Base-by-base conservation (phyloP, 106 monocot species). In the Allium sativum region DNA sequence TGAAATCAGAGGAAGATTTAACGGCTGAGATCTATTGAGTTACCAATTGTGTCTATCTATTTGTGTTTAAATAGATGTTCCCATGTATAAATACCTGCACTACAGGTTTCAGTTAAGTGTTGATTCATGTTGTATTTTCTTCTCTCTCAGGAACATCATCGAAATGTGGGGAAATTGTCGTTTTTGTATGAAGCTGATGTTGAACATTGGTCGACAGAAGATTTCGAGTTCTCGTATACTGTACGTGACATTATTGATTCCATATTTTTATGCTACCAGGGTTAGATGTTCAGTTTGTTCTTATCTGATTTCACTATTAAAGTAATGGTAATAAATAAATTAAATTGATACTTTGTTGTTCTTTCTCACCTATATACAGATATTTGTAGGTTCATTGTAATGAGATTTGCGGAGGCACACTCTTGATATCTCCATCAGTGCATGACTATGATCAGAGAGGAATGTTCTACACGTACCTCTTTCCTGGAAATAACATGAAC, bases 121-220 rank as follows among this genome's bases (percentile, higher is more conserved):
- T 31, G 5, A 31, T 31, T 31, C 31, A 31, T 31, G 31, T 31
- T 31, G 31, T 31, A 31, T 31, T 31, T 31, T 31, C 1, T 2
- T 31, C 31, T 31, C 31, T 68, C 74, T 21, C 68, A 94, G 95
- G 95, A 90, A 77, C 77, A 65, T 66, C 47, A 52, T 64, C 81
- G 90, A 21, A 69, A 73, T 50, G 70, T 44, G 0, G 90, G 79
- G 52, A 82, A 63, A 21, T 60, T 96, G 69, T 53, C 51, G 56
- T 90, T 87, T 72, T 73, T 48, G n/a, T 82, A 91, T 77, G 87
- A 96, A 50, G 81, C 77, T 61, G 76, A 77, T 51, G 87, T 87
- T 70, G 75, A 90, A 20, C 72, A 71, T 55, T 96, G 96, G 96
- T 91, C 90, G 56, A 63, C 6, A 56, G 74, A 72, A 69, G 90